Evolutionary conservation across 768 basidiomycete species (phyloP).

Genomic region (Suillus lakei): DNA sequence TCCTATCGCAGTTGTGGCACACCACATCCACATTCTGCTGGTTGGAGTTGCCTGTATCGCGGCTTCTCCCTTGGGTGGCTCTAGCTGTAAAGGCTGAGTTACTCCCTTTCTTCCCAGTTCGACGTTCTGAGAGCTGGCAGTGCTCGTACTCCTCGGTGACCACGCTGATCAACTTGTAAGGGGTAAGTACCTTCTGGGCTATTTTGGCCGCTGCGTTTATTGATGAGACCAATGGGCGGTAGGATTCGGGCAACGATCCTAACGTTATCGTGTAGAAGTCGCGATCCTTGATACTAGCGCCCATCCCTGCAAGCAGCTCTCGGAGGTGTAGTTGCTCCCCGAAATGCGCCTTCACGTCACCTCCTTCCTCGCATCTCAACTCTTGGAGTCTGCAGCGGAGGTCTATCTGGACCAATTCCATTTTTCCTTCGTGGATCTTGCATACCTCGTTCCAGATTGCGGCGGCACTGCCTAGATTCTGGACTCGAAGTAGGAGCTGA

Average conservation of each 20-base stretch:
- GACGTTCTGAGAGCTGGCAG: not conserved
- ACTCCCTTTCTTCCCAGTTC: not conserved
- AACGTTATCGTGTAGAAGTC: constrained; percentile 29
- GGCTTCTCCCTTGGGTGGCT: no score
- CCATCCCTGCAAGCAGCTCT: constrained; percentile 19
- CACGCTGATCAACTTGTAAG: constrained; percentile 20
- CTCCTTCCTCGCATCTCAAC: constrained; percentile 25
- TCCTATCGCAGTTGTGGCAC: not conserved
- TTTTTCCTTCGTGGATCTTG: constrained; percentile 25
- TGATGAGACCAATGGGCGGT: constrained; percentile 23
- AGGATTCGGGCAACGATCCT: constrained; percentile 28
- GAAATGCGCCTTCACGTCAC: constrained; percentile 29
- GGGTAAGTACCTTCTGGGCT: constrained; percentile 11
- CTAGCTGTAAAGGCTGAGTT: not conserved
- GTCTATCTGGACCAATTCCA: constrained; percentile 27
- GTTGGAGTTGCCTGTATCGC: no score
- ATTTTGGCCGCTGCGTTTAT: constrained; percentile 23
- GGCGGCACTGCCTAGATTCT: not conserved
- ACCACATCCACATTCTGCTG: not conserved
- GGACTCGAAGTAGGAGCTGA: constrained; percentile 25
- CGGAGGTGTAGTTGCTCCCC: constrained; percentile 6
- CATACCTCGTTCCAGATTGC: constrained; percentile 27
- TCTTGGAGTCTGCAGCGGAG: constrained; percentile 27
- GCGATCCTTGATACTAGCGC: constrained; percentile 19
- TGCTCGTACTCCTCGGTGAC: constrained; percentile 25